phyloP scores from a whole-genome alignment of 2,329 filamentous ascomycete species.

The Hymenoscyphus fructigenus region DNA sequence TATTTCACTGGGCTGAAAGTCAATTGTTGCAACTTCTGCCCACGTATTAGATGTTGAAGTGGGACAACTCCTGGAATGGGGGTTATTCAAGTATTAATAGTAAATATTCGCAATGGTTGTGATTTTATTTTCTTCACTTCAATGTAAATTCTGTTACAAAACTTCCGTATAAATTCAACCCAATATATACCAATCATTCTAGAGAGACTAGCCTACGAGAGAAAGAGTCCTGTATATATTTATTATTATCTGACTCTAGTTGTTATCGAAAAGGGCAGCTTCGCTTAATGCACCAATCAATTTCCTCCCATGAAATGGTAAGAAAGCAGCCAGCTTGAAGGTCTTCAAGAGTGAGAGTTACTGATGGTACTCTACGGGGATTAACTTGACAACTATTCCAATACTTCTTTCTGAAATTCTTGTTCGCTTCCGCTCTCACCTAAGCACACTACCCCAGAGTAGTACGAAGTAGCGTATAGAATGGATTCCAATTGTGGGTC shows the following conservation, averaged over 20 bases:
- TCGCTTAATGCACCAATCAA: neutral
- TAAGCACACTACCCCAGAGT: neutral
- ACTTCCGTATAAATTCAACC: too few relatives aligned
- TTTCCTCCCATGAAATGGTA: neutral
- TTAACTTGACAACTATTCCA: neutral
- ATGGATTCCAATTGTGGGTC: neutral
- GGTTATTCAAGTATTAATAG: too few relatives aligned
- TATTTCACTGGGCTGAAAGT: too few relatives aligned
- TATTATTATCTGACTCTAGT: neutral
- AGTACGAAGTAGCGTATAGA: neutral
- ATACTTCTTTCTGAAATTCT: neutral
- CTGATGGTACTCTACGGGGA: neutral
- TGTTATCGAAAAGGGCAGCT: neutral
- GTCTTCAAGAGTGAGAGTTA: neutral
- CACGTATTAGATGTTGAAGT: too few relatives aligned
- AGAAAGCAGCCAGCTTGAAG: neutral
- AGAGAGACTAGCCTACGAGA: neutral
- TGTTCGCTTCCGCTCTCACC: neutral
- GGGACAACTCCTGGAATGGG: too few relatives aligned
- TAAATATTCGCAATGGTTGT: too few relatives aligned
- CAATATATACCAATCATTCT: neutral
- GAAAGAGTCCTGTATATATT: neutral
- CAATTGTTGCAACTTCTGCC: too few relatives aligned
- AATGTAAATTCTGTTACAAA: too few relatives aligned
- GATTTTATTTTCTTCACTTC: too few relatives aligned